Conservation (phyloP, 2,329 filamentous ascomycete genomes). For the Nectriaceae sp. region DNA sequence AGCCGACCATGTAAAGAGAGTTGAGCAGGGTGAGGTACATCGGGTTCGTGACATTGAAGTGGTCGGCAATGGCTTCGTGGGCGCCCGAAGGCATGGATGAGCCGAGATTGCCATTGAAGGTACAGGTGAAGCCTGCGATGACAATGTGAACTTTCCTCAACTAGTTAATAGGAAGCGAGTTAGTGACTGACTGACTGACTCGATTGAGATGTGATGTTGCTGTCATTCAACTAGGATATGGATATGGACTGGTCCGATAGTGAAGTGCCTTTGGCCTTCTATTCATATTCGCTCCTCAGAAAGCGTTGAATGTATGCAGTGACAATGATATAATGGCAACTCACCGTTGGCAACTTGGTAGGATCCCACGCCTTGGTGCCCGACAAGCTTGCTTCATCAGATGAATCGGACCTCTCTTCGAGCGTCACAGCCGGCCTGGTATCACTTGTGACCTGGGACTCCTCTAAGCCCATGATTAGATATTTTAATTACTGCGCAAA, state of each 20-base stretch:
- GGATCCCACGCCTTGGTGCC: constrained; percentile 26
- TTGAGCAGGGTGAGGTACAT: constrained; percentile 35
- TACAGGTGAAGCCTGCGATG: constrained; percentile 37
- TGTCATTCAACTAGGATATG: too few relatives aligned
- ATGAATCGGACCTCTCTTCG: constrained; percentile 16
- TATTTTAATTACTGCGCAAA: background rate
- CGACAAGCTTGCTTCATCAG: constrained; percentile 20
- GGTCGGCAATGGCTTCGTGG: constrained; percentile 34
- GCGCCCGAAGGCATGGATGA: constrained; percentile 39
- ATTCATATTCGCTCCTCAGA: too few relatives aligned
- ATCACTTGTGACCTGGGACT: constrained; percentile 12
- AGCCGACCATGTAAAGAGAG: constrained; percentile 39
- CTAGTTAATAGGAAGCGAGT: background rate
- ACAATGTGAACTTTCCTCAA: constrained; percentile 36
- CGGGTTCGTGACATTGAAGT: constrained; percentile 28
- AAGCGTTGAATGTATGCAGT: too few relatives aligned
- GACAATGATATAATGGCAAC: too few relatives aligned
- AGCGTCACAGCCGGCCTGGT: constrained; percentile 4
- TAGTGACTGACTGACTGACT: too few relatives aligned
- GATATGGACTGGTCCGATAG: too few relatives aligned
- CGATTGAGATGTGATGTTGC: too few relatives aligned
- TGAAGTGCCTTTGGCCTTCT: too few relatives aligned
- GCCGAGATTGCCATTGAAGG: constrained; percentile 39
- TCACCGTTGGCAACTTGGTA: constrained; percentile 33
- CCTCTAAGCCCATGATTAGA: constrained; percentile 11